Percentiles rank a stretch among this genome's conserved stretches.
Evolutionary conservation across 1,284 basidiomycete genomes (phyloP).

Genomic region (Heterobasidion annosum): DNA sequence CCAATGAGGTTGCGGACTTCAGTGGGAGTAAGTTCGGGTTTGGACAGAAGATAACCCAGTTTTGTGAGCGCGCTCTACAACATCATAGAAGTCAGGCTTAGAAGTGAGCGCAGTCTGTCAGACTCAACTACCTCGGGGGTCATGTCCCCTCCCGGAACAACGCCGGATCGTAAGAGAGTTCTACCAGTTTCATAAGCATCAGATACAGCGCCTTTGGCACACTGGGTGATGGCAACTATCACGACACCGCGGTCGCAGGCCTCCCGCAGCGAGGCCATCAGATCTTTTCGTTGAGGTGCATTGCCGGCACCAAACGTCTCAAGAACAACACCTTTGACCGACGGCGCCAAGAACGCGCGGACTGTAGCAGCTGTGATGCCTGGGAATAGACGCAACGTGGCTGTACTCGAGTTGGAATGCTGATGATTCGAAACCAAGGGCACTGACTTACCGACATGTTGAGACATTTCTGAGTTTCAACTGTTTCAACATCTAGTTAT

Average conservation of each 20-base stretch:
- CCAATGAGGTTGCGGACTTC: constrained; percentile 75
- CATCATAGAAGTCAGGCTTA: constrained; percentile 2
- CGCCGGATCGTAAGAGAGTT: constrained; percentile 62
- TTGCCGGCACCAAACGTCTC: constrained; percentile 90
- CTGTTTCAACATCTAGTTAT: constrained; percentile 5
- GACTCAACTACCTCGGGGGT: constrained; percentile 71
- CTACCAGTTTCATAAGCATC: constrained; percentile 79
- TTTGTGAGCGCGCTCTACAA: constrained; percentile 67
- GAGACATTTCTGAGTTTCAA: constrained; percentile 54
- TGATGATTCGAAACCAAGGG: background rate
- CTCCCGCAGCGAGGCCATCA: constrained; percentile 63
- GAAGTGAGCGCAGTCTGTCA: constrained; percentile 3
- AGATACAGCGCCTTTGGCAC: constrained; percentile 75
- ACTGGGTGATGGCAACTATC: constrained; percentile 89
- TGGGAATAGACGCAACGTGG: constrained; percentile 77
- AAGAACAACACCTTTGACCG: constrained; percentile 73
- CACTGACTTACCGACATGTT: constrained; percentile 59
- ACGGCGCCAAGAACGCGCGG: constrained; percentile 63
- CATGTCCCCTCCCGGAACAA: constrained; percentile 83
- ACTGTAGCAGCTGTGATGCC: constrained; percentile 72
- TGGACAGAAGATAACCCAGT: constrained; percentile 82
- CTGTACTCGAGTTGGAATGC: constrained; percentile 25
- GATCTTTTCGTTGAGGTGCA: constrained; percentile 64
- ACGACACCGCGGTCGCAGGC: constrained; percentile 80
- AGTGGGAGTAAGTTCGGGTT: constrained; percentile 59